phyloP scores from a whole-genome alignment of 441 rosid species.

The Omphalea diandra region DNA sequence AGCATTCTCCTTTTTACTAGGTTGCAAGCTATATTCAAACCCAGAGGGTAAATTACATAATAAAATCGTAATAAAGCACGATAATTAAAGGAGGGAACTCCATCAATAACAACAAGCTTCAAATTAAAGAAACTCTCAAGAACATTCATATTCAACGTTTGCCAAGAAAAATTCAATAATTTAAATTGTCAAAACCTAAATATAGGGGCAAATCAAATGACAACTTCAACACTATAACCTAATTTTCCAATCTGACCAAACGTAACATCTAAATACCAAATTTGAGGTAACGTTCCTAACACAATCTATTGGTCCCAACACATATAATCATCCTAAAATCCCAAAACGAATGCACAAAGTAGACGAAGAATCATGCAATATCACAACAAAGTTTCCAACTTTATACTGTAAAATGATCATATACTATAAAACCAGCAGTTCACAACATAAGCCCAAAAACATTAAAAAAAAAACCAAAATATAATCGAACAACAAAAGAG shows the following conservation, averaged over 20 bases:
- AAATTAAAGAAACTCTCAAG: neutral
- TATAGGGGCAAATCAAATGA: neutral
- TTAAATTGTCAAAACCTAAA: neutral
- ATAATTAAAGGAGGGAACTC: too few relatives aligned
- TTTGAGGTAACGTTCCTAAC: neutral
- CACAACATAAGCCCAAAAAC: neutral
- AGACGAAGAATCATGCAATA: neutral
- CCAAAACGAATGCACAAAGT: neutral
- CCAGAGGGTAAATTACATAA: too few relatives aligned
- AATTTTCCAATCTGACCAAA: neutral
- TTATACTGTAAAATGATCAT: conserved; percentile 10
- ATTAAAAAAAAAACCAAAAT: neutral
- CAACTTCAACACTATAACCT: neutral
- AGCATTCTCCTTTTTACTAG: neutral
- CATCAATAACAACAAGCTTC: neutral
- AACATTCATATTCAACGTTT: neutral
- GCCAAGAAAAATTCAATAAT: neutral
- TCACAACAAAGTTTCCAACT: neutral
- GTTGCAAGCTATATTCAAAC: neutral
- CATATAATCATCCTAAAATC: neutral
- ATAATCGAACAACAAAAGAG: neutral
- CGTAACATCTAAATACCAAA: neutral
- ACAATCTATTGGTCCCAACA: neutral
- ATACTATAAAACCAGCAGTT: conserved; percentile 4
- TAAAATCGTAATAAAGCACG: too few relatives aligned